Conservation (phyloP, 2,329 filamentous ascomycete species). For the Nemania diffusa region DNA sequence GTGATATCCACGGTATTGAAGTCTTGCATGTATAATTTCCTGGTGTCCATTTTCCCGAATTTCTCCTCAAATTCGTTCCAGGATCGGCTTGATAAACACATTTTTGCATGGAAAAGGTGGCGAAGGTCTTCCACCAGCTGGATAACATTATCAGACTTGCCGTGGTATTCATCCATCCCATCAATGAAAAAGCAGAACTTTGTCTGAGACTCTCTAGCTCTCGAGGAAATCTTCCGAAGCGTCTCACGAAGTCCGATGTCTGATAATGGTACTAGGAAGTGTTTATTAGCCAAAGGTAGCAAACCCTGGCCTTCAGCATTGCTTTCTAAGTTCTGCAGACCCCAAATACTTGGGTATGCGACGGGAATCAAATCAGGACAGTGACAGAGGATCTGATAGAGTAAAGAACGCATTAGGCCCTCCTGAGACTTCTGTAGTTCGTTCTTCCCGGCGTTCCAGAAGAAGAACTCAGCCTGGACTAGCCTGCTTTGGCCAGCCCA, state of each 20-base stretch:
- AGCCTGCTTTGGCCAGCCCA: conserved; percentile 45
- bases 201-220: background rate
- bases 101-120: background rate
- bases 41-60: background rate
- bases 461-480: conserved; percentile 48
- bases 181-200: conserved; percentile 23
- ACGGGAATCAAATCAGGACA: background rate
- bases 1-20: conserved; percentile 7
- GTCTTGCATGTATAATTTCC: conserved; percentile 8
- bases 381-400: conserved; percentile 6
- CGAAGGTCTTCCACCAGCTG: background rate
- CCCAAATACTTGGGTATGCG: background rate
- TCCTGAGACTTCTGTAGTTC: conserved; percentile 4
- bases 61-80: conserved; percentile 11
- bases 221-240: background rate
- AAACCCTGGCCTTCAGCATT: background rate
- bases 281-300: background rate
- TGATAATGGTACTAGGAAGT: background rate
- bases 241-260: background rate
- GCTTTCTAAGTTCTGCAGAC: background rate
- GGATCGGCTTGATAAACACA: conserved; percentile 17
- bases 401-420: background rate
- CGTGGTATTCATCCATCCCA: conserved; percentile 22
- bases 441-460: conserved; percentile 47
- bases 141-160: background rate